phyloP scores from a whole-genome alignment of 2,329 filamentous ascomycete genomes.

The Colletotrichum somersetense region DNA sequence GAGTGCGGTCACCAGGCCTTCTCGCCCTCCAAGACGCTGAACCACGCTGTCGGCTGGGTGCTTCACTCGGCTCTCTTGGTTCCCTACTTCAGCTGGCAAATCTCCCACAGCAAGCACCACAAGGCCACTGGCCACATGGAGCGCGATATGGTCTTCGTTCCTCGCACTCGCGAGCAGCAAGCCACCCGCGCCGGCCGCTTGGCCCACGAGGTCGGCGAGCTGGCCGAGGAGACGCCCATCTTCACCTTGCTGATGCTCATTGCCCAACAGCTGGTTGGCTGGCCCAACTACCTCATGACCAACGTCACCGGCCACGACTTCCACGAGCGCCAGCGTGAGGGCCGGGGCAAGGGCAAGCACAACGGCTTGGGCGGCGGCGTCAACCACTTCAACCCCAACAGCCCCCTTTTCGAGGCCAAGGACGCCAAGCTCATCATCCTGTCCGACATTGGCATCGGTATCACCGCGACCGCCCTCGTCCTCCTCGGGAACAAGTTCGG shows the following conservation, averaged over 20 bases:
- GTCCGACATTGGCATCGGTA: constrained; percentile 83
- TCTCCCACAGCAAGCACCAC: constrained; percentile 99
- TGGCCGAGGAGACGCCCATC: constrained; percentile 95
- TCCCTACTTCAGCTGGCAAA: constrained; percentile 99
- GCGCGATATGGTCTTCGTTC: constrained; percentile 99
- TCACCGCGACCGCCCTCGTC: constrained; percentile 73
- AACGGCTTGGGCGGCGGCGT: constrained; percentile 86
- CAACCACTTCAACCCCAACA: constrained; percentile 93
- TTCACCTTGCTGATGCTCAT: constrained; percentile 81
- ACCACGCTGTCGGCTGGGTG: constrained; percentile 93
- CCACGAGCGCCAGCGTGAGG: constrained; percentile 91
- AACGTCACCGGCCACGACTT: constrained; percentile 98
- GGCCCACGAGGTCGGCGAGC: constrained; percentile 85
- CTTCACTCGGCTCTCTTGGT: constrained; percentile 90
- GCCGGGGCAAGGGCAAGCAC: constrained; percentile 90
- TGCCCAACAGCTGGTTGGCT: constrained; percentile 89
- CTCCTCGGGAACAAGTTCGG: constrained; percentile 83
- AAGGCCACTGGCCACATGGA: constrained; percentile 98
- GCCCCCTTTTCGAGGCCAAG: constrained; percentile 91
- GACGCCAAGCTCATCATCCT: constrained; percentile 89
- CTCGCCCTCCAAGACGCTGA: constrained; percentile 89
- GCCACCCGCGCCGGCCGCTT: constrained; percentile 80
- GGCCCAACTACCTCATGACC: constrained; percentile 90
- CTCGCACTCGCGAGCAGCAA: constrained; percentile 86
- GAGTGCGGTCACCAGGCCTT: constrained; percentile 98